These are phyloP conservation scores for Hypoxylon sp. DNA, from an alignment of 2,329 filamentous ascomycete species.

Conservation along the genomic window DNA sequence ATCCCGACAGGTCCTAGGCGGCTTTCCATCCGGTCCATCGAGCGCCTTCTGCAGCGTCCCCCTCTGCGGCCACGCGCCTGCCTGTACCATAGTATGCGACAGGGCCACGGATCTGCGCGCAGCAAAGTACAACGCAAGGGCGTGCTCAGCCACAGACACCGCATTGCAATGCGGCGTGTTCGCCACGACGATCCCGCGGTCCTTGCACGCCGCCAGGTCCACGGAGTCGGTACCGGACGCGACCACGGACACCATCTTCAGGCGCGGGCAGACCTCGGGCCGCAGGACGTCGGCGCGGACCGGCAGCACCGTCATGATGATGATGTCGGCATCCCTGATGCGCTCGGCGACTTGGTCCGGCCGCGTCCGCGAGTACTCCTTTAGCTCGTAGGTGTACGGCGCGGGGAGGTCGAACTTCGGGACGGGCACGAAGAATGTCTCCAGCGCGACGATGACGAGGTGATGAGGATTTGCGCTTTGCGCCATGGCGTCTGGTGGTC, in stretches of 20 bases:
- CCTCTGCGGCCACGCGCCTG: conserved; percentile 51
- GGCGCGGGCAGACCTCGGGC: conserved; percentile 48
- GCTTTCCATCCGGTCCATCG: conserved; percentile 48
- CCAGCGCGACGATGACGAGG: conserved; percentile 54
- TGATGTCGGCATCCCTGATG: conserved; percentile 56
- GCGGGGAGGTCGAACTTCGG: conserved; percentile 50
- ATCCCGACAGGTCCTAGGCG: conserved; percentile 47
- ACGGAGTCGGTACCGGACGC: conserved; percentile 58
- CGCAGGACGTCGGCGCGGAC: conserved; percentile 51
- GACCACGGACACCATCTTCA: conserved; percentile 55
- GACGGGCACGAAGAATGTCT: conserved; percentile 53
- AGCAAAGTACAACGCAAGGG: conserved; percentile 61
- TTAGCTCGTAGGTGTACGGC: conserved; percentile 54
- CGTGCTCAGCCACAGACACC: conserved; percentile 62
- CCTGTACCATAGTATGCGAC: conserved; percentile 49
- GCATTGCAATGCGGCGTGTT: conserved; percentile 58
- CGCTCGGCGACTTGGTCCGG: conserved; percentile 51
- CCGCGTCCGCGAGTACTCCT: conserved; percentile 49
- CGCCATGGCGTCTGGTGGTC: conserved; percentile 14
- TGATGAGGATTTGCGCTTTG: conserved; percentile 47
- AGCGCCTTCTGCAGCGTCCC: conserved; percentile 47
- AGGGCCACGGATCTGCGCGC: conserved; percentile 56
- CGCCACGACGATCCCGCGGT: conserved; percentile 54
- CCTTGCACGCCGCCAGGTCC: conserved; percentile 55
- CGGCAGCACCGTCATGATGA: conserved; percentile 55